A percentile compares a stretch with the other conserved stretches of the same genome.
phyloP scores from a whole-genome alignment of 345 rosid species.

The Excoecaria agallocha region DNA sequence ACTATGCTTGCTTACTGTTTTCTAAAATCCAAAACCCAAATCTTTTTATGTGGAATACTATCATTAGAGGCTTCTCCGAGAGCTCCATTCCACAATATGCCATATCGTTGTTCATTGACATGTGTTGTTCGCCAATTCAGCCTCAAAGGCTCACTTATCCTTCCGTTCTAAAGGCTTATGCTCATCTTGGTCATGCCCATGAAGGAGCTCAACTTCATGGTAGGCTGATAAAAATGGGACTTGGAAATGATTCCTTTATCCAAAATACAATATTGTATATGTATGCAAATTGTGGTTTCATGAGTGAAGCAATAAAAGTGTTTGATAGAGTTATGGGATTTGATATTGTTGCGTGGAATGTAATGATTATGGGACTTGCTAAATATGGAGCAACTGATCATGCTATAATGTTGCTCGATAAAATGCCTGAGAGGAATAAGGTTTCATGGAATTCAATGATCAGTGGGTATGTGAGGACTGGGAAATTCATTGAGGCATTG shows the following conservation, averaged over 20 bases:
- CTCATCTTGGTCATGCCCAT: slow-evolving; percentile 46
- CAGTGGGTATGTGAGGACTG: slow-evolving; percentile 68
- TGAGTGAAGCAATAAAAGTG: slow-evolving; percentile 50
- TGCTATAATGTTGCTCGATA: slow-evolving; percentile 52
- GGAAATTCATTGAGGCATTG: slow-evolving; percentile 48
- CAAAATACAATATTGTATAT: slow-evolving; percentile 53
- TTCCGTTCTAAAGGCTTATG: slow-evolving; percentile 73
- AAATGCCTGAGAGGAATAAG: slow-evolving; percentile 41
- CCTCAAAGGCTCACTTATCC: slow-evolving; percentile 76
- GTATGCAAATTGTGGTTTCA: slow-evolving; percentile 58
- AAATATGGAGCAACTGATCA: slow-evolving; percentile 54
- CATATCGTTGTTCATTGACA: slow-evolving; percentile 48
- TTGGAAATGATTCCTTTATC: slow-evolving; percentile 56
- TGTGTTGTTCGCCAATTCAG: slow-evolving; percentile 41
- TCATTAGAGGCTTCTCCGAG: slow-evolving; percentile 62
- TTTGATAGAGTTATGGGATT: slow-evolving; percentile 35
- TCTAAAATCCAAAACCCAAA: slow-evolving; percentile 44
- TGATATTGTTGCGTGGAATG: slow-evolving; percentile 73
- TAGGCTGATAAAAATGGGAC: slow-evolving; percentile 61
- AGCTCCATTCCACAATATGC: slow-evolving; percentile 56
- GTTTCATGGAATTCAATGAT: slow-evolving; percentile 77
- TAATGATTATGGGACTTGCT: slow-evolving; percentile 61
- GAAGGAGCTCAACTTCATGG: slow-evolving; percentile 70
- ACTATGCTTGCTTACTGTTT: slow-evolving; percentile 59
- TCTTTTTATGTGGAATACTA: slow-evolving; percentile 64